Conservation (phyloP, 2,329 filamentous ascomycete genomes). For the Hypoxylon sp. region DNA sequence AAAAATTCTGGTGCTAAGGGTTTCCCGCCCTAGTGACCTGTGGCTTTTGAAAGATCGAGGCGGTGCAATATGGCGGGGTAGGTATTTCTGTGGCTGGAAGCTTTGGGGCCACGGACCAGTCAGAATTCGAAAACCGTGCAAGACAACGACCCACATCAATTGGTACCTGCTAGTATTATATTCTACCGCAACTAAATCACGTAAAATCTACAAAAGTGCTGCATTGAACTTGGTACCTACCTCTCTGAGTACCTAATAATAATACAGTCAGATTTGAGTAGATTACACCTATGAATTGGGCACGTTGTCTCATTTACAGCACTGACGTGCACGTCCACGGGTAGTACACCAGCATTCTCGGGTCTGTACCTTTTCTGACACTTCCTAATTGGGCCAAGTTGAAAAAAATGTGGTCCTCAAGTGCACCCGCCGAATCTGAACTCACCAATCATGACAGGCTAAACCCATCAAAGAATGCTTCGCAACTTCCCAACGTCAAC, state of each 20-base stretch:
- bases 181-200: neutral
- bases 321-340: too few species aligned
- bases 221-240: too few species aligned
- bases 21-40: conserved; percentile 51
- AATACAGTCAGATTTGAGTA: neutral
- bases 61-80: neutral
- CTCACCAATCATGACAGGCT: conserved; percentile 38
- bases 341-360: neutral
- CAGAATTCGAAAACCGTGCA: neutral
- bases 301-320: neutral
- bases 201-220: neutral
- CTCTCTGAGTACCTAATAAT: too few species aligned
- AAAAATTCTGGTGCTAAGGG: conserved; percentile 53
- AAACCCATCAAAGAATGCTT: conserved; percentile 33
- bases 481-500: conserved; percentile 14
- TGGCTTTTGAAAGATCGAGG: conserved; percentile 36
- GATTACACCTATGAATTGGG: neutral
- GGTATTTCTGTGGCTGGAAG: conserved; percentile 8
- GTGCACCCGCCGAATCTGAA: neutral
- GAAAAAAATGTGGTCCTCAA: neutral
- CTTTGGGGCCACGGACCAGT: neutral
- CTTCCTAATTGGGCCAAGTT: conserved; percentile 7
- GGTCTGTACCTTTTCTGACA: neutral
- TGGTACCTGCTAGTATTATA: neutral
- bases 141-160: neutral